phyloP scores from a whole-genome alignment of 1,284 basidiomycete genomes.

The Tetrapyrgos nigripes region DNA sequence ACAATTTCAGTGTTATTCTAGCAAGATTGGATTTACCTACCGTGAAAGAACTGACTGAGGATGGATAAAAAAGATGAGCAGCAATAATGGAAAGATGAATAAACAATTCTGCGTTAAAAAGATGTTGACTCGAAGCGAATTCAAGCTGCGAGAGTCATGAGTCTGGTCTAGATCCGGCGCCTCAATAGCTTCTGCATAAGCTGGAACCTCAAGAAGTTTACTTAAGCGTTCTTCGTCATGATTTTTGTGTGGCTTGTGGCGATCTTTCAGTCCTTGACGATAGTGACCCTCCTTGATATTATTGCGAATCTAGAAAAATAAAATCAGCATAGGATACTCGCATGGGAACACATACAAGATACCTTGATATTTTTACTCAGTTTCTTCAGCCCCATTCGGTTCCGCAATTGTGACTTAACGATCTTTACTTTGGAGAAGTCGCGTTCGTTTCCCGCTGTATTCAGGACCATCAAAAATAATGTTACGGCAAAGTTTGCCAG shows the following conservation, averaged over 20 bases:
- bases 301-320: neutral
- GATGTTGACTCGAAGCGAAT: too few relatives aligned
- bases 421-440: slow-evolving; percentile 27
- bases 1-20: too few relatives aligned
- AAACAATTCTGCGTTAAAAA: too few relatives aligned
- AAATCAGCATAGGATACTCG: neutral
- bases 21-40: too few relatives aligned
- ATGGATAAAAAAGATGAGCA: too few relatives aligned
- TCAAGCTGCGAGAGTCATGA: neutral
- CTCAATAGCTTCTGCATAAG: neutral
- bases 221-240: neutral
- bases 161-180: neutral
- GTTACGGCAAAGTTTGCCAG: slow-evolving; percentile 27
- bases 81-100: too few relatives aligned
- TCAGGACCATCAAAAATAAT: slow-evolving; percentile 25
- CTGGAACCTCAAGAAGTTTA: neutral
- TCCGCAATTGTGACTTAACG: slow-evolving; percentile 22
- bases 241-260: neutral
- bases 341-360: neutral
- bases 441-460: slow-evolving; percentile 26
- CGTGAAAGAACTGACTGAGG: too few relatives aligned
- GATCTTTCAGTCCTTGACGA: neutral
- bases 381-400: slow-evolving; percentile 17
- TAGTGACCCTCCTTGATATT: neutral
- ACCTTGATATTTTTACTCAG: slow-evolving; percentile 24